phyloP scores from a whole-genome alignment of 2,329 filamentous ascomycete genomes.

The Xylariaceae sp. region DNA sequence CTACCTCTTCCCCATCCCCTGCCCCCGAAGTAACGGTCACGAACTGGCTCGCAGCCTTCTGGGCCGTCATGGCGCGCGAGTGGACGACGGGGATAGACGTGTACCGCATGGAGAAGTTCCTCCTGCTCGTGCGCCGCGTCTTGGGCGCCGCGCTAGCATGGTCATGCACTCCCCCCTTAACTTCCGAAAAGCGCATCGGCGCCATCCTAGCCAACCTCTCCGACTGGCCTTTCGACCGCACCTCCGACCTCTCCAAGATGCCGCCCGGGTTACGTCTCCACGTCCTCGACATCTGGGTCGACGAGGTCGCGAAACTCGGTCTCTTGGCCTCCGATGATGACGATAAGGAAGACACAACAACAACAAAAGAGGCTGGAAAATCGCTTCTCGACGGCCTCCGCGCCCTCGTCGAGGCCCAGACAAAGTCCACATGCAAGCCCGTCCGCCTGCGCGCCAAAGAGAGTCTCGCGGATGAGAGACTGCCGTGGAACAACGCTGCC shows the following conservation, averaged over 20 bases:
- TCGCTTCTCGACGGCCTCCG: constrained; percentile 50
- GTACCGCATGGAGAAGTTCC: constrained; percentile 84
- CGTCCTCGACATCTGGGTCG: constrained; percentile 83
- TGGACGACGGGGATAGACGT: constrained; percentile 70
- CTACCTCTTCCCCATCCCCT: too few species aligned
- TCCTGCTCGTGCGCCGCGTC: constrained; percentile 75
- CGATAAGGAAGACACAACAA: too few species aligned
- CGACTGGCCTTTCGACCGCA: constrained; percentile 39
- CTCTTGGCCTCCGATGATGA: constrained; percentile 41
- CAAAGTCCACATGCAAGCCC: constrained; percentile 60
- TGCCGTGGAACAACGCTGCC: constrained; percentile 58
- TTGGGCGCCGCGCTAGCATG: constrained; percentile 63
- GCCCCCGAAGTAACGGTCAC: constrained; percentile 38
- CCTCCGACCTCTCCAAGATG: constrained; percentile 46
- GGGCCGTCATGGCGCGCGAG: constrained; percentile 63
- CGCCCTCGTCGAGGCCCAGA: constrained; percentile 50
- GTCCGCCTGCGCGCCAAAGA: constrained; percentile 67
- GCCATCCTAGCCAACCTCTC: constrained; percentile 40
- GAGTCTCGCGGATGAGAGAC: constrained; percentile 65
- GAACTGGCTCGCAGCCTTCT: constrained; percentile 59
- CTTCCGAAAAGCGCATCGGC: constrained; percentile 20
- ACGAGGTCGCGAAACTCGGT: constrained; percentile 73
- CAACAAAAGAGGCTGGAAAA: constrained; percentile 37
- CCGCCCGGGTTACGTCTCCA: constrained; percentile 84
- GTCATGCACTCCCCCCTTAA: constrained; percentile 26